Evolutionary conservation across 176 grass and related monocot species (phyloP).

Genomic region (Pontederia paniculata): DNA sequence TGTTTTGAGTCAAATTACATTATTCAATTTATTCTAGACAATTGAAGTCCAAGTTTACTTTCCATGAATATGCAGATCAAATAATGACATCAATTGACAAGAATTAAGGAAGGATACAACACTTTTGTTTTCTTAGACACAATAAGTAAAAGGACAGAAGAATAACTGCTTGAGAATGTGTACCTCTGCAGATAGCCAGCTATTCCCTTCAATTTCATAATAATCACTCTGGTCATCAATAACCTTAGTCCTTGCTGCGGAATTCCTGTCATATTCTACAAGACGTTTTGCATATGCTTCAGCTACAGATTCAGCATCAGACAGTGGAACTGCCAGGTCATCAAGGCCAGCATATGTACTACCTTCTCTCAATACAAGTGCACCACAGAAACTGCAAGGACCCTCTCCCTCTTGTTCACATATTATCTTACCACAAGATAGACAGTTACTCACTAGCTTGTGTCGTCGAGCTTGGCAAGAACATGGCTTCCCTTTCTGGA

Average conservation of each 20-base stretch:
- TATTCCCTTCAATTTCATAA: slow-evolving; percentile 98
- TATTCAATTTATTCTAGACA: too few species aligned
- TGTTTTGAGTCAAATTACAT: too few species aligned
- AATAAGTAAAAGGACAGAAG: slow-evolving; percentile 7
- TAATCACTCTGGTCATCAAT: slow-evolving; percentile 99
- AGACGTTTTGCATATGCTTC: slow-evolving; percentile 89
- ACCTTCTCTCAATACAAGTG: slow-evolving; percentile 82
- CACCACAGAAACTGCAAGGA: slow-evolving; percentile 91
- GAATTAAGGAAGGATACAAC: too few species aligned
- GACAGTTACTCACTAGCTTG: slow-evolving; percentile 84
- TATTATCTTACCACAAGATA: slow-evolving; percentile 96
- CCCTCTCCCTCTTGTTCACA: slow-evolving; percentile 98
- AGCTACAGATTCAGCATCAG: slow-evolving; percentile 67
- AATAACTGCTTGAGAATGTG: slow-evolving; percentile 12
- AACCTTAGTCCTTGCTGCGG: slow-evolving; percentile 90
- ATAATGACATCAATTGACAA: too few species aligned
- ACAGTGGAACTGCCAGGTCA: slow-evolving; percentile 56
- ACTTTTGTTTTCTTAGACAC: not conserved
- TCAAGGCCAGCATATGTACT: slow-evolving; percentile 95
- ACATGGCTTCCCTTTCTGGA: slow-evolving; percentile 91
- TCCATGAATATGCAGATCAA: too few species aligned
- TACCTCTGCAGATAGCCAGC: slow-evolving; percentile 89
- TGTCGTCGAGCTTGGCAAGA: slow-evolving; percentile 90
- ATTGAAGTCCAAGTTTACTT: too few species aligned
- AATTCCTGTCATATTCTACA: slow-evolving; percentile 89